Percentiles rank a stretch among this genome's conserved stretches.
Conservation (phyloP, 257 asterid genomes). For the Solanum boliviense region DNA sequence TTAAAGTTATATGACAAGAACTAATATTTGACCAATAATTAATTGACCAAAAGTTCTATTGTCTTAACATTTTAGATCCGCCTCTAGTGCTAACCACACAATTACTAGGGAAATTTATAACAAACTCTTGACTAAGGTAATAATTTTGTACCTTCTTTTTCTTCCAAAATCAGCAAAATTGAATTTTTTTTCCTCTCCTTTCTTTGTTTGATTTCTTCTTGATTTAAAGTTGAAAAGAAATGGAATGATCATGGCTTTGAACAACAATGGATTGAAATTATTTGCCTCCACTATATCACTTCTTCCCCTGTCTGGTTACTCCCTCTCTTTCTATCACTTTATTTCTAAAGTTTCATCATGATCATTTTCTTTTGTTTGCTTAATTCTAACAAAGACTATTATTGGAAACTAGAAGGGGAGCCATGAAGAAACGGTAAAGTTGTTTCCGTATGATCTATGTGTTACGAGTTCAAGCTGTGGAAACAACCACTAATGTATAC, state of each 20-base stretch:
- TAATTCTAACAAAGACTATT: neutral
- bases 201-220: neutral
- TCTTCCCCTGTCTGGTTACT: conserved; percentile 1
- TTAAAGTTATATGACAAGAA: neutral
- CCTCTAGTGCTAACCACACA: neutral
- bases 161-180: neutral
- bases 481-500: neutral
- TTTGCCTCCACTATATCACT: neutral
- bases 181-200: neutral
- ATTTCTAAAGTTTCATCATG: neutral
- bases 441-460: neutral
- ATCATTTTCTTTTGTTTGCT: neutral
- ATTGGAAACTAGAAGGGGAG: neutral
- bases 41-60: neutral
- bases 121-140: neutral
- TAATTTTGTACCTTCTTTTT: neutral
- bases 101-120: neutral
- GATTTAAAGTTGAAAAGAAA: neutral
- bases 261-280: neutral
- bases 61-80: neutral
- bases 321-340: neutral
- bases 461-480: rapidly evolving
- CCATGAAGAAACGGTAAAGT: neutral
- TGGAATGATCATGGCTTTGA: neutral
- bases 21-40: neutral